These are phyloP conservation scores for Gossypioides kirkii DNA, from an alignment of 345 rosid genomes.

Conservation along the genomic window DNA sequence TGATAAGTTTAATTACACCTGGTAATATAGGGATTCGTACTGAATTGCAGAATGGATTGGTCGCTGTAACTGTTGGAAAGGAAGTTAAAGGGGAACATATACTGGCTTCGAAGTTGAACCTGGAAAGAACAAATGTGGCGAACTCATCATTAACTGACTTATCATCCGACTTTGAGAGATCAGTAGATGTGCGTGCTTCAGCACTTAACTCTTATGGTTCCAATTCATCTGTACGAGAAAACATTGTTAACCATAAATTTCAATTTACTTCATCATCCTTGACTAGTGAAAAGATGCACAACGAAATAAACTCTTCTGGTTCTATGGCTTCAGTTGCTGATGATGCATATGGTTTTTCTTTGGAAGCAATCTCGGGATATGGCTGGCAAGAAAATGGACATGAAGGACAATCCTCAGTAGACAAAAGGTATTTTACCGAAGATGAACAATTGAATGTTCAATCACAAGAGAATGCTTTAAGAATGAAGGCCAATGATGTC, in stretches of 20 bases:
- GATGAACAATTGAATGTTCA: slow-evolving; percentile 19
- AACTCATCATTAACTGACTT: slow-evolving; percentile 45
- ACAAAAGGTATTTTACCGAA: slow-evolving; percentile 15
- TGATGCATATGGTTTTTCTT: slow-evolving; percentile 21
- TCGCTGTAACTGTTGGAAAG: slow-evolving; percentile 13
- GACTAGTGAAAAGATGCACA: slow-evolving; percentile 11
- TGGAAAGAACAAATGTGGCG: slow-evolving; percentile 22
- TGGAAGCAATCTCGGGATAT: slow-evolving; percentile 20
- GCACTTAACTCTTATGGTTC: slow-evolving; percentile 23
- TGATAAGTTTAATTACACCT: neutral
- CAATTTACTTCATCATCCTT: slow-evolving; percentile 26
- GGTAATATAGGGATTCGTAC: slow-evolving; percentile 14
- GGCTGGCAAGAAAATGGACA: slow-evolving; percentile 12
- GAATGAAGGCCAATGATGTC: slow-evolving; percentile 53
- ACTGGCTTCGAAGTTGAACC: slow-evolving; percentile 24
- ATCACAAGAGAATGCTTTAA: slow-evolving; percentile 27
- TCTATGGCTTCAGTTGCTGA: slow-evolving; percentile 14
- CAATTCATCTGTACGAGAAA: slow-evolving; percentile 16
- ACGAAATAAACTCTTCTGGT: neutral
- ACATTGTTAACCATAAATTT: slow-evolving; percentile 16
- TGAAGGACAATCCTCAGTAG: slow-evolving; percentile 20
- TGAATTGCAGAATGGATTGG: slow-evolving; percentile 52
- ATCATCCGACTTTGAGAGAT: slow-evolving; percentile 39
- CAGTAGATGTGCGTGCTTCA: slow-evolving; percentile 34
- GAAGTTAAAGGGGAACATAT: slow-evolving; percentile 20